Conservation (phyloP, 1,284 basidiomycete genomes). For the Cutaneotrichosporon cyanovorans region DNA sequence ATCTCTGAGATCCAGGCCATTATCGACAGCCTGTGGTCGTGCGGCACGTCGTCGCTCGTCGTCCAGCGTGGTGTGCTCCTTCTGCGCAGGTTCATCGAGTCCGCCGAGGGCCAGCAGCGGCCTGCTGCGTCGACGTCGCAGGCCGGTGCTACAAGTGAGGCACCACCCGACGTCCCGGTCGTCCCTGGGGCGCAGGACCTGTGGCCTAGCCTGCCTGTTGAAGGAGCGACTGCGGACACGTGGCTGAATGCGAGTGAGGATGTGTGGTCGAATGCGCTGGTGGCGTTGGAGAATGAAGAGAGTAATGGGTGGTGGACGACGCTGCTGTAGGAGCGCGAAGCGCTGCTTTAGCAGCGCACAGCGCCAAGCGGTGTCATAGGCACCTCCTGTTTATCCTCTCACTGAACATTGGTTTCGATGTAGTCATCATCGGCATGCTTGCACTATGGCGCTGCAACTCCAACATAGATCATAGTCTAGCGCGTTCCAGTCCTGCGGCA, state of each 20-base stretch:
- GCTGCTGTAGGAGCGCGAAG: slow-evolving; percentile 10
- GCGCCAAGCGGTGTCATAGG: too few relatives aligned
- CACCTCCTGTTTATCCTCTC: too few relatives aligned
- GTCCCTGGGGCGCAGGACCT: slow-evolving; percentile 13
- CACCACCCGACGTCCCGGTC: neutral
- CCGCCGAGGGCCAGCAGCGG: neutral
- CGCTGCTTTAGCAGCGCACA: too few relatives aligned
- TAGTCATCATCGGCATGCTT: too few relatives aligned
- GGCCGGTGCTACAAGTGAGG: neutral
- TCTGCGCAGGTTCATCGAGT: slow-evolving; percentile 16
- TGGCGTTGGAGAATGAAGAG: slow-evolving; percentile 19
- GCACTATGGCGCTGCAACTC: too few relatives aligned
- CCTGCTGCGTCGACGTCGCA: neutral
- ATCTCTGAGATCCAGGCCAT: slow-evolving; percentile 14
- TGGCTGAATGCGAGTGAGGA: slow-evolving; percentile 17
- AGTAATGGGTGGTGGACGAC: slow-evolving; percentile 20
- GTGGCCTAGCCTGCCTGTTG: slow-evolving; percentile 10
- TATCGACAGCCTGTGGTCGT: slow-evolving; percentile 17
- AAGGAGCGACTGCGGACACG: slow-evolving; percentile 3
- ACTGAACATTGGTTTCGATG: too few relatives aligned
- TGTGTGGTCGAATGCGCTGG: slow-evolving; percentile 19
- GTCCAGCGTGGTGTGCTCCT: slow-evolving; percentile 18
- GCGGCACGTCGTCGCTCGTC: slow-evolving; percentile 18
- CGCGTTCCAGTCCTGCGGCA: too few relatives aligned
- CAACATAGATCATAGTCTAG: too few relatives aligned